Percentiles rank a stretch among this genome's conserved stretches.
Conservation (phyloP, 495 filamentous ascomycete species). For the Penicillium desertorum region DNA sequence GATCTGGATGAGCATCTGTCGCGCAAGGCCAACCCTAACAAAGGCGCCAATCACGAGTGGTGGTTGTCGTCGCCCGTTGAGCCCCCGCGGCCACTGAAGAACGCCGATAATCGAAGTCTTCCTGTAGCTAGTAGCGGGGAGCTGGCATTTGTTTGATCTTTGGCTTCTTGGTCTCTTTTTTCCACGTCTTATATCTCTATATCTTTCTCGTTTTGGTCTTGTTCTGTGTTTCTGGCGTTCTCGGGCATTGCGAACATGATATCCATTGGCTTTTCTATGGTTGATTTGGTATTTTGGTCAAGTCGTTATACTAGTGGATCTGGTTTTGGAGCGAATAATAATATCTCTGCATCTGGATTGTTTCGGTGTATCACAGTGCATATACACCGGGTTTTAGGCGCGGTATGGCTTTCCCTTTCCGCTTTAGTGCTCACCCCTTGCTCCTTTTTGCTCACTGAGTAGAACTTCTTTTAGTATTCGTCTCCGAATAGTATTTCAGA, state of each 20-base stretch:
- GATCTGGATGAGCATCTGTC: slow-evolving; percentile 31
- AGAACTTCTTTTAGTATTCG: too few relatives aligned
- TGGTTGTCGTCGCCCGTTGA: slow-evolving; percentile 17
- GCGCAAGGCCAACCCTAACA: slow-evolving; percentile 23
- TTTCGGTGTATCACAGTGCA: background rate
- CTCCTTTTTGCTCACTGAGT: slow-evolving; percentile 3
- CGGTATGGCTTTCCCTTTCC: background rate
- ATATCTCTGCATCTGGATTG: background rate
- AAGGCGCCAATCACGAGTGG: slow-evolving; percentile 12
- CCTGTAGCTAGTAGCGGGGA: slow-evolving; percentile 34
- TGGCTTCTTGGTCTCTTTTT: slow-evolving; percentile 1
- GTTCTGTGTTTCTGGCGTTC: slow-evolving; percentile 17
- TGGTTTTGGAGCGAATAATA: slow-evolving; percentile 10
- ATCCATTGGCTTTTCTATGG: slow-evolving; percentile 28
- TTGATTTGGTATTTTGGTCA: slow-evolving; percentile 10
- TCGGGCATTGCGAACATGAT: slow-evolving; percentile 35
- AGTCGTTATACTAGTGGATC: slow-evolving; percentile 9
- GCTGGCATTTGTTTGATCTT: slow-evolving; percentile 35
- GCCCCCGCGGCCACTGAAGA: slow-evolving; percentile 23
- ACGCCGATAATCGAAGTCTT: slow-evolving; percentile 21
- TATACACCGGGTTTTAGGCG: slow-evolving; percentile 7
- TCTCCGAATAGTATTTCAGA: too few relatives aligned
- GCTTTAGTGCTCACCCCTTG: slow-evolving; percentile 5
- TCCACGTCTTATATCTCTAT: background rate
- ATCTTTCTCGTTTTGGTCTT: slow-evolving; percentile 4